A percentile compares a stretch with the other conserved stretches of the same genome.
phyloP scores from a whole-genome alignment of 2,329 filamentous ascomycete species.

The Clonostachys byssicola region DNA sequence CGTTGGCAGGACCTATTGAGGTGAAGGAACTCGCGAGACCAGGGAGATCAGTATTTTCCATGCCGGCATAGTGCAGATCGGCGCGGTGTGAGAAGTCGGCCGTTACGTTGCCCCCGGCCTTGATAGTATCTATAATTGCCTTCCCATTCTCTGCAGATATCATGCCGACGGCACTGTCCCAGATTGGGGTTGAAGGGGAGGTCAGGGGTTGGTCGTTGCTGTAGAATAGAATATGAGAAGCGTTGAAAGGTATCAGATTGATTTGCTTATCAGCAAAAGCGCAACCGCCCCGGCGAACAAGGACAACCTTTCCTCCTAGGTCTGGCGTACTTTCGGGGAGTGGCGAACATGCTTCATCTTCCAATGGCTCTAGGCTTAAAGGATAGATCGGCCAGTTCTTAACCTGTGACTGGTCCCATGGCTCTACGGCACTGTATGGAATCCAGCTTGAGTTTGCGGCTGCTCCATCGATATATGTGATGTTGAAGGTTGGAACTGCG shows the following conservation, averaged over 20 bases:
- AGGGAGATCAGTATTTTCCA: constrained; percentile 9
- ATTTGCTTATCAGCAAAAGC: constrained; percentile 13
- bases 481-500: constrained; percentile 19
- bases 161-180: constrained; percentile 8
- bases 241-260: constrained; percentile 15
- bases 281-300: constrained; percentile 23
- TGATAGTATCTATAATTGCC: constrained; percentile 15
- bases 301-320: constrained; percentile 12
- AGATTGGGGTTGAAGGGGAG: background rate
- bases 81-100: constrained; percentile 19
- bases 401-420: constrained; percentile 23
- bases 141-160: constrained; percentile 13
- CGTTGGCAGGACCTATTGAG: constrained; percentile 1
- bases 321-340: constrained; percentile 12
- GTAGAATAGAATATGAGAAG: constrained; percentile 10
- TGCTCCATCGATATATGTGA: constrained; percentile 18
- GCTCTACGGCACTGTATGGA: constrained; percentile 24
- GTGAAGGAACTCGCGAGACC: constrained; percentile 23
- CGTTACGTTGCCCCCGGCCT: constrained; percentile 16
- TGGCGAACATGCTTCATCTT: constrained; percentile 16
- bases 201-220: constrained; percentile 1
- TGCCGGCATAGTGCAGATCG: constrained; percentile 10
- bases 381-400: constrained; percentile 23
- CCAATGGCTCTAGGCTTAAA: constrained; percentile 15
- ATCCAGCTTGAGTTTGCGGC: constrained; percentile 12